Base-by-base conservation (phyloP, 306 rosid species). In the Dryas drummondii region DNA sequence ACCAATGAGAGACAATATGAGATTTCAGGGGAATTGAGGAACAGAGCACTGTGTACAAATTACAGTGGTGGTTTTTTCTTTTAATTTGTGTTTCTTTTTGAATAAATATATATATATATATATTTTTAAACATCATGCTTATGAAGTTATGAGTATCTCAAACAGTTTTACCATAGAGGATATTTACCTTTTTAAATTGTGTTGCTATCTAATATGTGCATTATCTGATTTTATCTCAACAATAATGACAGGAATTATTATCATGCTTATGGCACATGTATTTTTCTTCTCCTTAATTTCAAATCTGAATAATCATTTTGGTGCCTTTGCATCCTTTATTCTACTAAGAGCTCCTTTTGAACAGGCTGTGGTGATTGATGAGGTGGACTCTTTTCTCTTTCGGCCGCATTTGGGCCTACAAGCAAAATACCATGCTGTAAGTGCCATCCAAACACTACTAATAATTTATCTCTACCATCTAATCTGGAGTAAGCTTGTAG, bases 331-430 rank as follows among this genome's bases (percentile, higher is more conserved):
- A 75, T 68, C 42, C 54, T 55, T 42, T 22, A 26, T 73, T 79
- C 14, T 54, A 13, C 55, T 67, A 32, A 74, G n/a, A 26, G 9
- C 56, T 50, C 70, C 50, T 66, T 51, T 65, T 65, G 22, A 80
- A 61, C 88, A 94, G 99, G 89, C 84, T 73, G 99, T 94, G 81
- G 97, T 94, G 66, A 88, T 94, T 72, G 91, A 82, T 2, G 97
- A 94, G 87, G 97, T 94, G 91, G 99, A 94, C 81, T 60, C 97
- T 78, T 89, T 94, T 84, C 93, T 94, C 76, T 94, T 94, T 78
- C 93, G 97, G 55, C 99, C 99, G 56, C 96, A 82, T 79, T 84
- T 94, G 80, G 92, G 85, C 78, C 78, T 88, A 65, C 93, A 93
- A 61, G 85, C 98, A 13, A 93, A 90, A 85, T 94, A 94, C 80